Percentiles rank a stretch among this genome's conserved stretches.
Conservation (phyloP, 371 early-diverging fungal genomes). For the Chytridium lagenaria region DNA sequence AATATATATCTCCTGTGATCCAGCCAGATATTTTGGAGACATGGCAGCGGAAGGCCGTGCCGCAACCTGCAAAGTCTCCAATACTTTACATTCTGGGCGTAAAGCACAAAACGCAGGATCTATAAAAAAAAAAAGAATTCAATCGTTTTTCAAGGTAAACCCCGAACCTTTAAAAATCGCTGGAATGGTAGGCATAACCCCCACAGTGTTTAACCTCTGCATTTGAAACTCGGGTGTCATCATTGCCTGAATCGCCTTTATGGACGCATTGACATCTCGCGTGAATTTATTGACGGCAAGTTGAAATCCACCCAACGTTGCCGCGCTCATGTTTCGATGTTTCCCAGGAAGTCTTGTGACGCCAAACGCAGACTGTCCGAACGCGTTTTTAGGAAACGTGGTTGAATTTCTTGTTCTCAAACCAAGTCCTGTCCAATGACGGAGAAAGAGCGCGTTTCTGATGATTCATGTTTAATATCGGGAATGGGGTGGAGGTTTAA, state of each 20-base stretch:
- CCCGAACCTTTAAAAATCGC: conserved; percentile 24
- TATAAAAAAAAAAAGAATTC: background rate
- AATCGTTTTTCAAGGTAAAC: too few species aligned
- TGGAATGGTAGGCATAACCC: conserved; percentile 30
- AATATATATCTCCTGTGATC: conserved; percentile 30
- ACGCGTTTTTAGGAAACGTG: conserved; percentile 13
- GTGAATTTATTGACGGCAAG: conserved; percentile 28
- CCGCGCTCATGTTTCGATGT: conserved; percentile 16
- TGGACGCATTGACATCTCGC: conserved; percentile 17
- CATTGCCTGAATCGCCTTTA: conserved; percentile 22
- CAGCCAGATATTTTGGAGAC: conserved; percentile 21
- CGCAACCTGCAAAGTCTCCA: conserved; percentile 11
- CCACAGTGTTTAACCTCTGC: conserved; percentile 3
- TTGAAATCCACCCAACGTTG: conserved; percentile 37
- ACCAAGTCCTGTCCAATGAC: conserved; percentile 26
- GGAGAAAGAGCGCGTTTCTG: conserved; percentile 29
- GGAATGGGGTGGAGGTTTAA: too few species aligned
- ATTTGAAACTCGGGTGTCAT: conserved; percentile 29
- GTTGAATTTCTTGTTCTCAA: conserved; percentile 1
- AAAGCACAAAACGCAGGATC: conserved; percentile 34
- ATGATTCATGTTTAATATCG: background rate
- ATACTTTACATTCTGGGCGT: conserved; percentile 24
- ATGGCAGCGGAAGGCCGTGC: conserved; percentile 28
- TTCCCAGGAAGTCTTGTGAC: conserved; percentile 23
- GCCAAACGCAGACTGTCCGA: conserved; percentile 1